Conservation (phyloP, 2,329 filamentous ascomycete genomes). For the Colletotrichum siamense region DNA sequence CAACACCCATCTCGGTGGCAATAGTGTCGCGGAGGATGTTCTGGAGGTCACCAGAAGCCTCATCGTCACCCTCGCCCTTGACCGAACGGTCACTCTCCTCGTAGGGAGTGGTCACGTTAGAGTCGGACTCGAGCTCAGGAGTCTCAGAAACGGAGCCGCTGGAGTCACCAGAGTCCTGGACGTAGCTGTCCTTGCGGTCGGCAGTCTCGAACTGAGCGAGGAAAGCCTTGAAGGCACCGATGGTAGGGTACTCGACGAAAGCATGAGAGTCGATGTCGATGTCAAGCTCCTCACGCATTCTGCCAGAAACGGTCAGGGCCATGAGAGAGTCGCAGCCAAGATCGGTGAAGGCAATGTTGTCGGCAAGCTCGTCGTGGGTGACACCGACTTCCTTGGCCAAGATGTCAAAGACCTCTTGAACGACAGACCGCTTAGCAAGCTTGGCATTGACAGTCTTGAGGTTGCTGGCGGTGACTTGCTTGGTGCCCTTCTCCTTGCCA, state of each 20-base stretch:
- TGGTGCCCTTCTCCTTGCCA: conserved; percentile 44
- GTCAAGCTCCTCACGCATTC: conserved; percentile 63
- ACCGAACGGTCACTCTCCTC: conserved; percentile 56
- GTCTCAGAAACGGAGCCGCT: conserved; percentile 48
- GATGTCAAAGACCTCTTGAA: conserved; percentile 54
- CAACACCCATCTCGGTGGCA: conserved; percentile 75
- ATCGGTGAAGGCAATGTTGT: conserved; percentile 61
- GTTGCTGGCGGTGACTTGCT: conserved; percentile 50
- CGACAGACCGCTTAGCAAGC: conserved; percentile 48
- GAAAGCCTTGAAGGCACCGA: conserved; percentile 57
- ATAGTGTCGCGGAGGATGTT: conserved; percentile 68
- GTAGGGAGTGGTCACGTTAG: conserved; percentile 56
- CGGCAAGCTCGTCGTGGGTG: conserved; percentile 57
- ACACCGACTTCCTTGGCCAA: conserved; percentile 63
- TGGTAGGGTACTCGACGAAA: conserved; percentile 60
- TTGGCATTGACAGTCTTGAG: conserved; percentile 56
- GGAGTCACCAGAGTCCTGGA: conserved; percentile 39
- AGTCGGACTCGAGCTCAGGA: conserved; percentile 52
- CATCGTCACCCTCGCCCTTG: conserved; percentile 44
- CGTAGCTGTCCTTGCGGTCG: conserved; percentile 26
- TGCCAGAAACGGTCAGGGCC: conserved; percentile 61
- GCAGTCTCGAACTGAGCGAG: conserved; percentile 39
- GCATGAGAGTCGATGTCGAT: conserved; percentile 58
- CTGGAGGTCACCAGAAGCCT: conserved; percentile 44
- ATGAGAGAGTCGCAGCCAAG: conserved; percentile 68